Conservation (phyloP, 805 yeast species). For the Pichia sporocuriosa region DNA sequence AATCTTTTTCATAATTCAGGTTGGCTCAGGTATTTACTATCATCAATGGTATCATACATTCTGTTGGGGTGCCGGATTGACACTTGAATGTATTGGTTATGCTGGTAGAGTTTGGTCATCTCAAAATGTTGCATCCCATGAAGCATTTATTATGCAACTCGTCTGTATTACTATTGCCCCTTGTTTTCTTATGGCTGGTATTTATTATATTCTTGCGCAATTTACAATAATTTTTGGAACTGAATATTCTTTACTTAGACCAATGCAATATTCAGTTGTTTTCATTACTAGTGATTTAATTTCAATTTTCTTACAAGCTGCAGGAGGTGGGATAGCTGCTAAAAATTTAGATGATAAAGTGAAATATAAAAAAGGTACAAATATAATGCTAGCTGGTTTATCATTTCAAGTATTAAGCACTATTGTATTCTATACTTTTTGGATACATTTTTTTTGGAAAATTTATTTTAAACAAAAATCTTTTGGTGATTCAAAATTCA, state of each 20-base stretch:
- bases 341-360: slow-evolving; percentile 30
- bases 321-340: slow-evolving; percentile 72
- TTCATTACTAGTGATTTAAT: slow-evolving; percentile 62
- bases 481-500: slow-evolving; percentile 30
- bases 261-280: slow-evolving; percentile 54
- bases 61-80: slow-evolving; percentile 49
- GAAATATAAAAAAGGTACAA: slow-evolving; percentile 42
- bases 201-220: slow-evolving; percentile 67
- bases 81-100: slow-evolving; percentile 64
- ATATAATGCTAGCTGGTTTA: slow-evolving; percentile 72
- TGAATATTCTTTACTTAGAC: slow-evolving; percentile 43
- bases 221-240: slow-evolving; percentile 55
- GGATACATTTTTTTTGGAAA: slow-evolving; percentile 39
- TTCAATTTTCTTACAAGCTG: slow-evolving; percentile 61
- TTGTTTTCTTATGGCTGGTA: slow-evolving; percentile 77
- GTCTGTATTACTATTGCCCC: slow-evolving; percentile 73
- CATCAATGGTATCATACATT: slow-evolving; percentile 62
- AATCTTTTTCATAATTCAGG: slow-evolving; percentile 37
- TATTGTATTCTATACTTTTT: slow-evolving; percentile 48
- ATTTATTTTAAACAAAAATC: slow-evolving; percentile 26
- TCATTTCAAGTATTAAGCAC: slow-evolving; percentile 70
- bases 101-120: slow-evolving; percentile 49
- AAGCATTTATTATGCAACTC: slow-evolving; percentile 55
- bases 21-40: slow-evolving; percentile 36
- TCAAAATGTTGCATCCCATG: slow-evolving; percentile 26